Conservation (phyloP, 2,329 filamentous ascomycete species). For the Aspergillaceae sp. region DNA sequence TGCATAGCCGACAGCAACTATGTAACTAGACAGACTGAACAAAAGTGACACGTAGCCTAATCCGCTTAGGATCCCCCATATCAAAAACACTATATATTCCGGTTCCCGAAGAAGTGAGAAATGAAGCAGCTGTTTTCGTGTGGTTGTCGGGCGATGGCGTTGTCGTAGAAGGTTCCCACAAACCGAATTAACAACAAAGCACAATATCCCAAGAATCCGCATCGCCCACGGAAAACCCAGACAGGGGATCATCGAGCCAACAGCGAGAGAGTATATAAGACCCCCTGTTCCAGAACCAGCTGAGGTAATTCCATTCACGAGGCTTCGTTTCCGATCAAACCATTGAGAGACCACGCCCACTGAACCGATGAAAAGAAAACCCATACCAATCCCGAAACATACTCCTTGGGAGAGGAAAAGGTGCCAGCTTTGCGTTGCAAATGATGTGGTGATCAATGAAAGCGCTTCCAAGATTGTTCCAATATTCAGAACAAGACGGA, state of each 20-base stretch:
- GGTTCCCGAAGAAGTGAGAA: neutral
- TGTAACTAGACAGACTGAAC: conserved; percentile 57
- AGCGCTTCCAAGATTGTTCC: conserved; percentile 48
- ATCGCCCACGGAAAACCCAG: conserved; percentile 54
- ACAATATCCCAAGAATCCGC: conserved; percentile 49
- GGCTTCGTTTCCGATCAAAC: conserved; percentile 49
- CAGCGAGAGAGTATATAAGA: conserved; percentile 49
- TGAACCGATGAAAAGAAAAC: conserved; percentile 51
- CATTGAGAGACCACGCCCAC: conserved; percentile 53
- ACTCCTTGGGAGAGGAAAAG: conserved; percentile 53
- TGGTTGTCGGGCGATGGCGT: conserved; percentile 28
- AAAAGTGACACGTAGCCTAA: conserved; percentile 58
- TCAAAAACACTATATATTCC: conserved; percentile 50
- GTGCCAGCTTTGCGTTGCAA: conserved; percentile 51
- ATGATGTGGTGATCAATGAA: conserved; percentile 49
- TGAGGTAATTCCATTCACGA: conserved; percentile 53
- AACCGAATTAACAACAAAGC: conserved; percentile 45
- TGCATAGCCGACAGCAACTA: conserved; percentile 49
- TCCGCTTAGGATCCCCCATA: conserved; percentile 54
- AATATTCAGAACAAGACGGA: conserved; percentile 46
- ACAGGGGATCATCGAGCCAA: conserved; percentile 49
- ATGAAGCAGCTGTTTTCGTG: neutral
- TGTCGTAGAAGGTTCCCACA: conserved; percentile 44
- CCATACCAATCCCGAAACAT: conserved; percentile 56
- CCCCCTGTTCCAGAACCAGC: conserved; percentile 54